Evolutionary conservation across 495 filamentous ascomycete genomes (phyloP).

Genomic region (Aspergillus carlsbadensis): DNA sequence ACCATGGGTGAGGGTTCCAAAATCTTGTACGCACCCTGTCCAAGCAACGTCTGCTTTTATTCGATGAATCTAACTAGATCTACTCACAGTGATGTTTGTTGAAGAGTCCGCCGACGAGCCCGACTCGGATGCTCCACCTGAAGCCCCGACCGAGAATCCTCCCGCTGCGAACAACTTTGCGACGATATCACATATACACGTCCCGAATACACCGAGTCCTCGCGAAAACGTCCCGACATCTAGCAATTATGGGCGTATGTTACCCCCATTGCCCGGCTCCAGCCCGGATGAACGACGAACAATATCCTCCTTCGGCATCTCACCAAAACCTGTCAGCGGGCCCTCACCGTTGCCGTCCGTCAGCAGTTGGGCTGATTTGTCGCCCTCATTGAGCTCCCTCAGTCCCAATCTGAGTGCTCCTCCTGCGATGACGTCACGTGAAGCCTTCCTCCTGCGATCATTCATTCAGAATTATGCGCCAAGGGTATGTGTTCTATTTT

Average conservation of each 20-base stretch:
- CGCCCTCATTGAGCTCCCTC: conserved; percentile 11
- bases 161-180: not conserved
- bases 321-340: conserved; percentile 3
- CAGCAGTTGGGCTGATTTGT: conserved; percentile 16
- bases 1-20: conserved; percentile 34
- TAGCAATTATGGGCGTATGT: not conserved
- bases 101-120: conserved; percentile 26
- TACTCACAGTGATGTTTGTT: conserved; percentile 32
- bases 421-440: conserved; percentile 25
- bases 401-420: conserved; percentile 10
- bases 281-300: conserved; percentile 2
- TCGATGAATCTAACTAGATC: not conserved
- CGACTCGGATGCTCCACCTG: conserved; percentile 7
- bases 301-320: conserved; percentile 13
- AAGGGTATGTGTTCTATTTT: conserved; percentile 25
- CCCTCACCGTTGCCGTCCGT: conserved; percentile 16
- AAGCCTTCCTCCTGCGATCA: conserved; percentile 34
- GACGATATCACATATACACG: not conserved
- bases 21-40: conserved; percentile 22
- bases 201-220: not conserved
- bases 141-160: not conserved
- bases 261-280: not conserved
- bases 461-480: conserved; percentile 37
- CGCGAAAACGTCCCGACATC: not conserved
- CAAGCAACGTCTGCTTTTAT: too few relatives aligned